Base-by-base conservation (phyloP, 768 basidiomycete species). In the Agaricus sinodeliciosus region DNA sequence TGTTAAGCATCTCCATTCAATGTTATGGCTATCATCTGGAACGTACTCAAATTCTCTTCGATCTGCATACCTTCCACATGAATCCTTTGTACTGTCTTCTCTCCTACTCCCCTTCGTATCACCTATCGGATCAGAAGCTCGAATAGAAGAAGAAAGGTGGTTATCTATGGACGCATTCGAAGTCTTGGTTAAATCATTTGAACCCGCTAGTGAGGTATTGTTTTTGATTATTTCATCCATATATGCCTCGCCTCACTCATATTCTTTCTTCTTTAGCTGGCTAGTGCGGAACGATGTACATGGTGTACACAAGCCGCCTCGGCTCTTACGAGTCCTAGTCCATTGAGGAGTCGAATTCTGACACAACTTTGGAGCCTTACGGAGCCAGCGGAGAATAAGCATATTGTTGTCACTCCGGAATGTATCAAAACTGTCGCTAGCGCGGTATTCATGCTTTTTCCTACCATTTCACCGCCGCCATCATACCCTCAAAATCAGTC, bases 271-370 rank as follows among this genome's bases (percentile, higher is more conserved):
- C 50, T n/a, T 43, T 15, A 72, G 70, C 62, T 75, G 58, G 69
- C 66, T 19, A 77, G 75, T 49, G 69, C 84, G 9, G 80, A 81
- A 54, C 79, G 87, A 22, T 80, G 76, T 58, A 56, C 84, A 27
- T 90, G 87, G 87, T 88, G 85, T 60, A 80, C 81, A 58, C 79
- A 77, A 57, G 84, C 84, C 8, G 80, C 80, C n/a, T 18, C 45
- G 3, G 8, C 0, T 6, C 70, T 72, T 16, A 67, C 70, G 37
- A 57, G 68, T 6, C 70, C 75, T 7, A 39, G 37, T 39, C 58
- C 59, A 15, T 65, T 76, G 45, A 74, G 81, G 15, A 70, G 73
- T 8, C 75, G 80, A 18, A 69, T 85, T 22, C 58, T 88, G 15
- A 71, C 70, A 9, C 66, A 68, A 9, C 68, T 89, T 3, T 74